Base-by-base conservation (phyloP, 768 basidiomycete genomes). In the Psilocybe cubensis region DNA sequence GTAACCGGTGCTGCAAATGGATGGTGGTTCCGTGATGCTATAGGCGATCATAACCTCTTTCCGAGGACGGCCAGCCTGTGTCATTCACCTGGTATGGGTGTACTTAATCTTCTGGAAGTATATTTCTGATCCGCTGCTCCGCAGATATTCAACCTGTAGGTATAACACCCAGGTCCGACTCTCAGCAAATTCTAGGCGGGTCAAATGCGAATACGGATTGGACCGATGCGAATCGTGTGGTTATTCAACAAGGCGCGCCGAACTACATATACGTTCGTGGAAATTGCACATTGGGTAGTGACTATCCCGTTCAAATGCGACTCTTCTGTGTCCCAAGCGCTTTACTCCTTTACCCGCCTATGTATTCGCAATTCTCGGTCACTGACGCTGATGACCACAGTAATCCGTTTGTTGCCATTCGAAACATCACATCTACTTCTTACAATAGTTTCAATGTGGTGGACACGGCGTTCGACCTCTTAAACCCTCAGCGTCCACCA, bases 211-310 rank as follows among this genome's bases (percentile, higher is more conserved):
- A 20, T 1, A 48, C 27, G 2, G 46, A 48, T 28, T 48, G 27
- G 25, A 48, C 17, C n/a, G 27, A 29, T 14, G 46, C 27, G 2
- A 33, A 48, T 20, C 28, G 31, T 12, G 6, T 29, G 4, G 29
- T 0, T 3, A n/a, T 48, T n/a, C 28, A 4, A 4, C 46, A 48
- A 20, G 46, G 46, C 3, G 46, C 28, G 10, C 46, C 46, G 14
- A 48, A 48, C 23, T 48, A 48, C 46, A 48, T 48, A 14, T 48
- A 48, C 14, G 4, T 48, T 18, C 46, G 46, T 7, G 46, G 46
- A 28, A 29, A 48, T 10, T 48, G 46, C 25, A 48, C 46, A 8
- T 18, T 48, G 14, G 46, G 27, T 11, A 2, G 1, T 8, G 31
- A 18, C 18, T 31, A 48, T 17, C 3, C 10, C 1, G 28, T 28